Percentiles rank a stretch among this genome's conserved stretches.
These are phyloP conservation scores for Diaporthe destruens DNA, from an alignment of 2,329 filamentous ascomycete species.

Conservation along the genomic window DNA sequence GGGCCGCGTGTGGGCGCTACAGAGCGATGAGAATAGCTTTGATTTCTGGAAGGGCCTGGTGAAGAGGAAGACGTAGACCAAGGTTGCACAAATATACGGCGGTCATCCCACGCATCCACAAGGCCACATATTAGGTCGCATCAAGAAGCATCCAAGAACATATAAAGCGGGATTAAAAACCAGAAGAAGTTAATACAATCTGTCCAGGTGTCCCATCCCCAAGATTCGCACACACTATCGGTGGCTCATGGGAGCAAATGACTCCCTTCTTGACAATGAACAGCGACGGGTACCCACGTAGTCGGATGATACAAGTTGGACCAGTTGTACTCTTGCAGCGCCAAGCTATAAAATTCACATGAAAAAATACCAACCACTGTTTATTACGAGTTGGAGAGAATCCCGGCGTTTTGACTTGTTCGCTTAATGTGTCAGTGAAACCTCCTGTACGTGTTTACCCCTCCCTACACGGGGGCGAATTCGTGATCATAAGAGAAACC, in stretches of 20 bases:
- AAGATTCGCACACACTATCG: no score
- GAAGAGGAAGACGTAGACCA: slow-evolving; percentile 75
- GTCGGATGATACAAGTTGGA: no score
- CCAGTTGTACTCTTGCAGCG: not conserved
- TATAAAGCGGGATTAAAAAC: no score
- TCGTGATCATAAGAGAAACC: not conserved
- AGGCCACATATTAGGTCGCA: no score
- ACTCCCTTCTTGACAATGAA: no score
- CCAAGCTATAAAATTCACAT: not conserved
- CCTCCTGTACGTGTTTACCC: not conserved
- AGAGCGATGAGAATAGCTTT: slow-evolving; percentile 98
- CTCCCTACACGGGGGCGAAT: not conserved
- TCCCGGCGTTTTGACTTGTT: not conserved
- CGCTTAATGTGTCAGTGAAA: not conserved
- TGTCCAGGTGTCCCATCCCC: no score
- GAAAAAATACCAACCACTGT: not conserved
- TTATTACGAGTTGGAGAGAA: not conserved
- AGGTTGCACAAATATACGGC: not conserved
- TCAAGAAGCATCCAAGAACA: no score
- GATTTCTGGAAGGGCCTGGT: slow-evolving; percentile 94
- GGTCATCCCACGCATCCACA: no score
- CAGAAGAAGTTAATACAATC: no score
- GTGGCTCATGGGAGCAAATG: no score
- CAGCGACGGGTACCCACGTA: no score
- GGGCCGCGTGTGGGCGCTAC: slow-evolving; percentile 83